Conservation (phyloP, 495 filamentous ascomycete species). For the Clohesyomyces aquaticus region DNA sequence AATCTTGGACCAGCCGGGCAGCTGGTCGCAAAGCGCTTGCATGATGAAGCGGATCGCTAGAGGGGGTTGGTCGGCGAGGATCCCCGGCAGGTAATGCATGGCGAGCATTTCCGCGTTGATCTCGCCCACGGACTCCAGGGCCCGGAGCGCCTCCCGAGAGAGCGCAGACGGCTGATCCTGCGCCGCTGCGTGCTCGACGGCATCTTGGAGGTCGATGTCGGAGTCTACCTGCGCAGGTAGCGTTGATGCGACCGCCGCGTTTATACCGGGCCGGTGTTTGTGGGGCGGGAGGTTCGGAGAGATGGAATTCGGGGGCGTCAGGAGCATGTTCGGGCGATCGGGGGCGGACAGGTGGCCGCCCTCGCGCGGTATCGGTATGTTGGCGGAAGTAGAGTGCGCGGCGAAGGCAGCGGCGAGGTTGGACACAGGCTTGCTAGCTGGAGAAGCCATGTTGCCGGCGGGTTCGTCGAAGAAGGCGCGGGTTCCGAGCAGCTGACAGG, state of each 20-base stretch:
- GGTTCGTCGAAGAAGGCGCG: conserved; percentile 9
- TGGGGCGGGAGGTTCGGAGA: conserved; percentile 87
- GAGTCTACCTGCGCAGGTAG: conserved; percentile 74
- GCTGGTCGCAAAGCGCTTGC: conserved; percentile 86
- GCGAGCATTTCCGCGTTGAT: conserved; percentile 88
- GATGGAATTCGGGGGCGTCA: conserved; percentile 94
- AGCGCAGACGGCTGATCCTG: conserved; percentile 48
- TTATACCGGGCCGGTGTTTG: conserved; percentile 56
- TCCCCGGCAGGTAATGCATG: conserved; percentile 87
- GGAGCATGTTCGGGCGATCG: conserved; percentile 66
- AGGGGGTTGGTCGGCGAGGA: conserved; percentile 85
- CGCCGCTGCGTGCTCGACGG: conserved; percentile 56
- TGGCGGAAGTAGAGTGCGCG: conserved; percentile 64
- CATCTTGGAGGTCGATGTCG: conserved; percentile 83
- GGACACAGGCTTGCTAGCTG: conserved; percentile 51
- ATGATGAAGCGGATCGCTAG: conserved; percentile 94
- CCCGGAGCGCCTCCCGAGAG: conserved; percentile 47
- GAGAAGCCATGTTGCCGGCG: conserved; percentile 60
- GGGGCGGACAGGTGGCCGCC: conserved; percentile 59
- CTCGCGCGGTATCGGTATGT: conserved; percentile 70
- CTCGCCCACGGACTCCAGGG: conserved; percentile 72
- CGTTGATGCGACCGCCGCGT: conserved; percentile 59
- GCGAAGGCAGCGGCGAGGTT: conserved; percentile 67
- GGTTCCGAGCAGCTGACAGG: conserved; percentile 30
- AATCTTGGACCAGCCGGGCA: conserved; percentile 90